Evolutionary conservation across 1,284 basidiomycete genomes (phyloP).

Genomic region (Ustilago lituana): DNA sequence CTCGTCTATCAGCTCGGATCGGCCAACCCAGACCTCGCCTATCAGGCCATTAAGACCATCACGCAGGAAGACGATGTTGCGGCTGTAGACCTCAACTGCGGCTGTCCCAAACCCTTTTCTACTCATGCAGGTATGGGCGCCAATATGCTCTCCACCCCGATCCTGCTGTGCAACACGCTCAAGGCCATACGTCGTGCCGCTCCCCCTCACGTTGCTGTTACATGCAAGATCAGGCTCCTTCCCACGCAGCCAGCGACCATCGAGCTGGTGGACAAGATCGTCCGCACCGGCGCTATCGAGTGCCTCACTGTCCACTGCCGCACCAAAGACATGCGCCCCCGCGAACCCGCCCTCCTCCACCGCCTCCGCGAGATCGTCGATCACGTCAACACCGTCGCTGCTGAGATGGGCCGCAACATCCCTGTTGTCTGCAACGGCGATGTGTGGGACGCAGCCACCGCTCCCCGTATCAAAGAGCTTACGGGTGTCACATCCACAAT

Average conservation of each 20-base stretch:
- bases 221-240: slow-evolving; percentile 84
- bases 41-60: slow-evolving; percentile 86
- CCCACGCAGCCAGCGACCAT: slow-evolving; percentile 87
- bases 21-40: slow-evolving; percentile 85
- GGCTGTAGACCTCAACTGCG: slow-evolving; percentile 93
- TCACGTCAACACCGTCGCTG: slow-evolving; percentile 75
- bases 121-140: slow-evolving; percentile 97
- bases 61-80: slow-evolving; percentile 80
- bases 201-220: slow-evolving; percentile 71
- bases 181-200: slow-evolving; percentile 62
- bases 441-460: slow-evolving; percentile 81
- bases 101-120: slow-evolving; percentile 88
- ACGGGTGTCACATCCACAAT: slow-evolving; percentile 87
- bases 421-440: slow-evolving; percentile 95
- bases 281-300: slow-evolving; percentile 82
- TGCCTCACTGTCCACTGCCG: slow-evolving; percentile 94
- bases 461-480: slow-evolving; percentile 75
- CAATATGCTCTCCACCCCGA: slow-evolving; percentile 88
- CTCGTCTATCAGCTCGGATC: slow-evolving; percentile 82
- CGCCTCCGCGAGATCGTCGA: slow-evolving; percentile 85
- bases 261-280: slow-evolving; percentile 83
- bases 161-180: slow-evolving; percentile 80
- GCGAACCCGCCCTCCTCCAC: slow-evolving; percentile 81
- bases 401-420: slow-evolving; percentile 71
- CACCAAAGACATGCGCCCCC: slow-evolving; percentile 88